Conservation (phyloP, 116 monocot species). For the Zostera marina region DNA sequence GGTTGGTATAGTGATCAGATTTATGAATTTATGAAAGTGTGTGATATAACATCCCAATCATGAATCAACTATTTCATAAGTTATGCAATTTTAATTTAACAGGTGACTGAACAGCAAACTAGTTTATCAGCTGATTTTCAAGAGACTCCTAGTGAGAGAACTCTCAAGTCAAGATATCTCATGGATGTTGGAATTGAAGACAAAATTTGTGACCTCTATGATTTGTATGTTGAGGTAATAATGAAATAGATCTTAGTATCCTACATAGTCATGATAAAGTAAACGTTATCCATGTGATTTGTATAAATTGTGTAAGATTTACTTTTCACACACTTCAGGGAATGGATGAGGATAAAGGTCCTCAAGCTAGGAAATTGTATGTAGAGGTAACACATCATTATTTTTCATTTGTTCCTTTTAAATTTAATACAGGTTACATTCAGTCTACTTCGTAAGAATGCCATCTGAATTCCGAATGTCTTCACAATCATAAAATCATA, state of each 20-base stretch:
- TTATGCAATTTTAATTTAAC: constrained; percentile 3
- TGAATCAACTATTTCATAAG: too few relatives aligned
- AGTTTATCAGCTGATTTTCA: constrained; percentile 78
- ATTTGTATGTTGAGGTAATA: constrained; percentile 88
- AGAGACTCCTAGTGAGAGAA: constrained; percentile 27
- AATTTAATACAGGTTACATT: not conserved
- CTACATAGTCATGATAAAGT: not conserved
- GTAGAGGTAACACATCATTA: constrained; percentile 46
- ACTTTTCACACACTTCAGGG: constrained; percentile 27
- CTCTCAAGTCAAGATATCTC: constrained; percentile 32
- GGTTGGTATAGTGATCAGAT: constrained; percentile 15
- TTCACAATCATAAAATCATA: too few relatives aligned
- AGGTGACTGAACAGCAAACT: constrained; percentile 49
- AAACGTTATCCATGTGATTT: not conserved
- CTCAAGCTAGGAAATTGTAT: constrained; percentile 78
- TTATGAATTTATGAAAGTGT: not conserved
- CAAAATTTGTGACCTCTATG: constrained; percentile 89
- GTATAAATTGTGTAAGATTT: not conserved
- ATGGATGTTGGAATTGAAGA: constrained; percentile 85
- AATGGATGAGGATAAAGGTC: constrained; percentile 87
- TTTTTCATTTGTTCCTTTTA: not conserved
- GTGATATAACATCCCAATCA: not conserved
- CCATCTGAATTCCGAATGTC: too few relatives aligned
- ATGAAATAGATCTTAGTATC: too few relatives aligned
- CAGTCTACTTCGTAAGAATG: too few relatives aligned